Conservation (phyloP, 805 yeast species). For the Lachancea sp. region DNA sequence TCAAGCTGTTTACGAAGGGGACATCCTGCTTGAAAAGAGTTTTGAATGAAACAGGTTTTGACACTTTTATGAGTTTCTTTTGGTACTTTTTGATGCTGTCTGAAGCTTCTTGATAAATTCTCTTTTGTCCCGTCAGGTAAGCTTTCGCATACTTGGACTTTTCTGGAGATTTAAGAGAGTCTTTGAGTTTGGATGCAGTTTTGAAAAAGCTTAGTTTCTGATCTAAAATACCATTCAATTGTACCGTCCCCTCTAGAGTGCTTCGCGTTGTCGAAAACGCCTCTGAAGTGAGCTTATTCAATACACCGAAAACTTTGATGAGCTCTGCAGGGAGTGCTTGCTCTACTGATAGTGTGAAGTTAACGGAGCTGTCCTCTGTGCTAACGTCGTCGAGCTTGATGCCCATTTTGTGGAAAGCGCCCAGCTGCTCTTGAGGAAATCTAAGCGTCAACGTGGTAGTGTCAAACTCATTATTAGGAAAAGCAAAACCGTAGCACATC, state of each 20-base stretch:
- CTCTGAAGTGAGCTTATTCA: conserved; percentile 49
- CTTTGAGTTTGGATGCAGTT: conserved; percentile 23
- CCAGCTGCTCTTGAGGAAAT: conserved; percentile 32
- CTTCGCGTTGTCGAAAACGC: conserved; percentile 42
- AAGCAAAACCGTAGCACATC: conserved; percentile 74
- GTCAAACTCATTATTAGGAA: conserved; percentile 53
- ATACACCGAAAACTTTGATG: conserved; percentile 46
- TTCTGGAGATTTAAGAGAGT: conserved; percentile 18
- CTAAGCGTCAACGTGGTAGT: conserved; percentile 53
- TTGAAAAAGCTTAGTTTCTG: conserved; percentile 43
- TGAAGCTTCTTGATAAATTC: conserved; percentile 39
- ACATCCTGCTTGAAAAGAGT: conserved; percentile 50
- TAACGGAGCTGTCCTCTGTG: conserved; percentile 34
- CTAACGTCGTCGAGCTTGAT: conserved; percentile 37
- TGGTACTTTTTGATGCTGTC: conserved; percentile 32
- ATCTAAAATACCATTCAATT: conserved; percentile 45
- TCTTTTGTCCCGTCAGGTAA: conserved; percentile 46
- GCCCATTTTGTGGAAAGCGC: conserved; percentile 33
- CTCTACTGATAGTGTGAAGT: conserved; percentile 35
- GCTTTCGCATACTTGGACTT: conserved; percentile 27
- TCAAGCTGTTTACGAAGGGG: conserved; percentile 46
- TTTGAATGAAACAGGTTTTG: conserved; percentile 45
- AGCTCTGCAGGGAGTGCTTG: conserved; percentile 40
- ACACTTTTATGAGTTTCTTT: conserved; percentile 42
- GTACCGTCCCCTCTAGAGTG: conserved; percentile 54